Evolutionary conservation across 2,329 filamentous ascomycete species (phyloP).

Genomic region (Fusarium keratoplasticum): DNA sequence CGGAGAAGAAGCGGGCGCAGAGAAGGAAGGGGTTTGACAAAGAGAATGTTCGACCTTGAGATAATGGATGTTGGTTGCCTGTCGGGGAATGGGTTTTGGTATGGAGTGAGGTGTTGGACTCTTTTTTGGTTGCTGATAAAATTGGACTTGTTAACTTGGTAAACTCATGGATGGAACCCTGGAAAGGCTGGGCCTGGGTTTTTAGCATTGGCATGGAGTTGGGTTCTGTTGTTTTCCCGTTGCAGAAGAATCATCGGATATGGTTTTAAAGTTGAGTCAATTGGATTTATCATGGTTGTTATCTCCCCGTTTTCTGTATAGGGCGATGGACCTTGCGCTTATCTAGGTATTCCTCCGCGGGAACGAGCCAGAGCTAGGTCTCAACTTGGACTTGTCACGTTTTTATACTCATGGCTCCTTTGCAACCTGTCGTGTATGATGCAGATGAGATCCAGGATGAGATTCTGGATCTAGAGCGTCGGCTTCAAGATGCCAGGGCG

Average conservation of each 20-base stretch:
- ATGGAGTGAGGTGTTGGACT: conserved; percentile 34
- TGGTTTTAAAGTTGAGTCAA: conserved; percentile 13
- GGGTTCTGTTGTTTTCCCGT: conserved; percentile 11
- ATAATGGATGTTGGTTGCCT: conserved; percentile 4
- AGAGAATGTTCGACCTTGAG: conserved; percentile 62
- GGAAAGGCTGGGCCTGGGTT: conserved; percentile 2
- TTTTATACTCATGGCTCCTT: conserved; percentile 42
- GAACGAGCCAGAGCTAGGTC: conserved; percentile 11
- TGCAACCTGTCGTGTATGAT: conserved; percentile 17
- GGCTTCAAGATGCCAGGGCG: conserved; percentile 58
- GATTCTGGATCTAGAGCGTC: conserved; percentile 68
- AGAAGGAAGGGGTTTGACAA: conserved; percentile 55
- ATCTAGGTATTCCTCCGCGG: conserved; percentile 19
- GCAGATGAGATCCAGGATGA: conserved; percentile 60
- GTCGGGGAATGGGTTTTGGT: conserved; percentile 16
- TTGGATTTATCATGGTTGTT: conserved; percentile 35
- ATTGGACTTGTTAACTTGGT: conserved; percentile 9
- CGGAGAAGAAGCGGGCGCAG: conserved; percentile 59
- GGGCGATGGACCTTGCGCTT: conserved; percentile 25
- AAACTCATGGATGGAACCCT: neutral
- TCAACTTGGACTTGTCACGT: conserved; percentile 15
- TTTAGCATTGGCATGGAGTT: conserved; percentile 43
- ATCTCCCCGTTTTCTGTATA: conserved; percentile 26
- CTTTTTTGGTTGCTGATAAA: conserved; percentile 16
- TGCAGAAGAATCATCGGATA: conserved; percentile 13